These are phyloP conservation scores for Taxillus chinensis DNA, from an alignment of 164 flowering plant genomes.

Conservation along the genomic window DNA sequence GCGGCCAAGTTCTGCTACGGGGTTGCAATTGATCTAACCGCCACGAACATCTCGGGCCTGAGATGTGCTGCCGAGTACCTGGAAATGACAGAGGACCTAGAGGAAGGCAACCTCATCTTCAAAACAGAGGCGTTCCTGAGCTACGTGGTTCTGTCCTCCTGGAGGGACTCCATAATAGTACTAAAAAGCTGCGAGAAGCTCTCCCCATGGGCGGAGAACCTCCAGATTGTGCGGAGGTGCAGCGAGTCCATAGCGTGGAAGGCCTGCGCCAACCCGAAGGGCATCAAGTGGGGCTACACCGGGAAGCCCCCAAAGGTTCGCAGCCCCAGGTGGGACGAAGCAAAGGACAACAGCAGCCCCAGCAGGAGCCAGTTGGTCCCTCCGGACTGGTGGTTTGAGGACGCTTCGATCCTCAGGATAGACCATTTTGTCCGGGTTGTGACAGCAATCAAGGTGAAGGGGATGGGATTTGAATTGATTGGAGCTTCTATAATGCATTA, in stretches of 20 bases:
- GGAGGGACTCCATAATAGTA: conserved; percentile 82
- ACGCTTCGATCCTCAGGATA: conserved; percentile 64
- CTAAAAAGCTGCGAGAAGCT: conserved; percentile 70
- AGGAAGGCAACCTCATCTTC: conserved; percentile 87
- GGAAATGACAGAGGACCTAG: conserved; percentile 92
- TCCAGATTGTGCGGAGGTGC: conserved; percentile 75
- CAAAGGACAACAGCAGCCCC: conserved; percentile 50
- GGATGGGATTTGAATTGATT: conserved; percentile 70
- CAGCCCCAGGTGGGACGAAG: conserved; percentile 57
- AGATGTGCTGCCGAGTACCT: conserved; percentile 85
- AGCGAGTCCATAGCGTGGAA: conserved; percentile 93
- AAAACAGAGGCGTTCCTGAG: conserved; percentile 89
- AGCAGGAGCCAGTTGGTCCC: conserved; percentile 49
- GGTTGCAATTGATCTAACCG: conserved; percentile 66
- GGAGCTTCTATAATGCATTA: conserved; percentile 84
- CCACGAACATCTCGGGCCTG: conserved; percentile 73
- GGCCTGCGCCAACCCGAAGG: conserved; percentile 79
- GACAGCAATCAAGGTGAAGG: conserved; percentile 81
- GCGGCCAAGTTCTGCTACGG: conserved; percentile 91
- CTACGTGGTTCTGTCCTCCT: conserved; percentile 70
- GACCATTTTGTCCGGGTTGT: conserved; percentile 83
- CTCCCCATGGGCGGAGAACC: conserved; percentile 80
- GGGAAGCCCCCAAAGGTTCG: conserved; percentile 41
- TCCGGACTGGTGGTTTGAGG: conserved; percentile 95
- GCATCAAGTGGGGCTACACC: conserved; percentile 64